These are phyloP conservation scores for Massospora cicadina DNA, from an alignment of 371 early-diverging fungal species.

Conservation along the genomic window DNA sequence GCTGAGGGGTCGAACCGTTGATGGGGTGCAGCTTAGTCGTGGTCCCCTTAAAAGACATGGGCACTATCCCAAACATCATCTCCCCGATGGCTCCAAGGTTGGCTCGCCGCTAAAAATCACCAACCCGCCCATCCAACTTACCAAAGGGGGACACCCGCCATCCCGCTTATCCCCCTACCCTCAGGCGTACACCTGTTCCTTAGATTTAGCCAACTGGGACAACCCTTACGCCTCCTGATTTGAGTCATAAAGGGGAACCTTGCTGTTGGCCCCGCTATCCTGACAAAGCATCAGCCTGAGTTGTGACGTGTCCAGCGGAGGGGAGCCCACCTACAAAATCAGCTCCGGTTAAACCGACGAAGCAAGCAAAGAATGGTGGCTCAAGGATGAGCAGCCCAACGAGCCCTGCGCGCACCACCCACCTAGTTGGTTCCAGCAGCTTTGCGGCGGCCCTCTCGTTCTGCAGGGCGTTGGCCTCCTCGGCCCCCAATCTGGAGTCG, in stretches of 20 bases:
- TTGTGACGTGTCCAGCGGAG: neutral
- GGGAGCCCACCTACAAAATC: neutral
- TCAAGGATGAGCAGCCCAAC: no score
- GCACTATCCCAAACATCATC: conserved; percentile 47
- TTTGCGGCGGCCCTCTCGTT: neutral
- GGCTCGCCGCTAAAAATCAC: conserved; percentile 17
- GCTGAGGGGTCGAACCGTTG: conserved; percentile 29
- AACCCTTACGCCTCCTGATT: neutral
- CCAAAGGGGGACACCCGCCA: neutral
- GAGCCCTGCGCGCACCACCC: no score
- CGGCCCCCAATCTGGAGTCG: neutral
- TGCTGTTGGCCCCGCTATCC: neutral
- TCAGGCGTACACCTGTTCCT: no score
- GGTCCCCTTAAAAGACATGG: conserved; percentile 44
- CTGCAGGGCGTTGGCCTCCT: neutral
- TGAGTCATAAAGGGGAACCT: neutral
- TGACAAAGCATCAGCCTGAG: neutral
- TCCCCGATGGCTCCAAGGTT: conserved; percentile 29
- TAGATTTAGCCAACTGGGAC: no score
- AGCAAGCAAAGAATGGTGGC: no score
- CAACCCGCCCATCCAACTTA: neutral
- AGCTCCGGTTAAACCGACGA: no score
- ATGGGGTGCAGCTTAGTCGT: conserved; percentile 42
- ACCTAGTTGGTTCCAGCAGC: neutral
- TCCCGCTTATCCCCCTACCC: neutral